These are phyloP conservation scores for Neonectria hederae DNA, from an alignment of 2,329 filamentous ascomycete species.

Conservation along the genomic window DNA sequence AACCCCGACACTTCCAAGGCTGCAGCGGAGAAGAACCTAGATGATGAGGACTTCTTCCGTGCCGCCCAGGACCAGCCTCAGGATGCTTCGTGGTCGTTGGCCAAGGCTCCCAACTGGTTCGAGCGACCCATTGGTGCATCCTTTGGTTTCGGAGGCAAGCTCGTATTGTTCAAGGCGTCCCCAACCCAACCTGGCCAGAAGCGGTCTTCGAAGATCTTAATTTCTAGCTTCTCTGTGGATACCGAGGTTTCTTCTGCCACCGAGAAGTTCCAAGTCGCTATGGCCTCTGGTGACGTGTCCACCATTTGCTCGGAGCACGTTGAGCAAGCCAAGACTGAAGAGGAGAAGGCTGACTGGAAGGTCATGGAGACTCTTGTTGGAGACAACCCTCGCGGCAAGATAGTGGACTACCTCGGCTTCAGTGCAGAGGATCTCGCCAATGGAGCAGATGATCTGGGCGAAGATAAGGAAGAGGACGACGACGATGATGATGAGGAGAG, in stretches of 20 bases:
- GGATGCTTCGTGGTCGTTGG: constrained; percentile 85
- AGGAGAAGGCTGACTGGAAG: constrained; percentile 96
- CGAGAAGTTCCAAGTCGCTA: constrained; percentile 84
- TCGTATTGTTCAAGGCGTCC: constrained; percentile 76
- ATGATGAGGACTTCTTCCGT: constrained; percentile 96
- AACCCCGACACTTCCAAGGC: constrained; percentile 78
- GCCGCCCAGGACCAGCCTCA: constrained; percentile 93
- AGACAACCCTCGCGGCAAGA: constrained; percentile 83
- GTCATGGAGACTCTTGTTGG: constrained; percentile 90
- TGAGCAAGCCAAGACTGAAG: constrained; percentile 78
- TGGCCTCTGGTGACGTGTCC: constrained; percentile 80
- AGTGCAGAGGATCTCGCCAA: constrained; percentile 65
- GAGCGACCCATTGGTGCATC: constrained; percentile 85
- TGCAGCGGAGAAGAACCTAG: constrained; percentile 73
- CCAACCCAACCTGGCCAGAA: constrained; percentile 69
- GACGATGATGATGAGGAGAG: constrained; percentile 2
- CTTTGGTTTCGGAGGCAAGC: constrained; percentile 95
- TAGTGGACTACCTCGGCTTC: constrained; percentile 93
- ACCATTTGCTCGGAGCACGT: constrained; percentile 84
- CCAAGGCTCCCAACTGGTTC: constrained; percentile 89
- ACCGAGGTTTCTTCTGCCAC: constrained; percentile 84
- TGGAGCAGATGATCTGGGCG: constrained; percentile 49
- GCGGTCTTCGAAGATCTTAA: constrained; percentile 78
- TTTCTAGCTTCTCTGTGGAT: constrained; percentile 90
- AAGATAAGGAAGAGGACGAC: constrained; percentile 46